These are phyloP conservation scores for Aspergillus pseudoglaucus DNA, from an alignment of 2,329 filamentous ascomycete genomes.

Conservation along the genomic window DNA sequence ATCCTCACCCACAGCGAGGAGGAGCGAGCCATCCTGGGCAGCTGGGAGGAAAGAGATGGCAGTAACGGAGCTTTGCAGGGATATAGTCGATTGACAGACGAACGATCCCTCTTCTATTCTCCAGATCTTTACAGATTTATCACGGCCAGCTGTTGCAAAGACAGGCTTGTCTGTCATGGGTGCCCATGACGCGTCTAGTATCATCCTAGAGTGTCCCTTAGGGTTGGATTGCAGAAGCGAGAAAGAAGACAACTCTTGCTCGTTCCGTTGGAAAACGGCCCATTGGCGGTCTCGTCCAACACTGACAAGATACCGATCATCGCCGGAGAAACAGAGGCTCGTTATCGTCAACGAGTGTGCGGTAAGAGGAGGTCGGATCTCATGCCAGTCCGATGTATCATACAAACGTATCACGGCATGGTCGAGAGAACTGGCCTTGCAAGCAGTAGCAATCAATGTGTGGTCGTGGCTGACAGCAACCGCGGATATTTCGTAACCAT, in stretches of 20 bases:
- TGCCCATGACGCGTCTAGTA: conserved; percentile 81
- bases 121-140: conserved; percentile 79
- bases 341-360: conserved; percentile 84
- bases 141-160: conserved; percentile 85
- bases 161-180: conserved; percentile 41
- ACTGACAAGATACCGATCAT: conserved; percentile 71
- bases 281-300: conserved; percentile 90
- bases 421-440: conserved; percentile 84
- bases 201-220: conserved; percentile 89
- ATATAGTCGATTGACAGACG: conserved; percentile 48
- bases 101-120: conserved; percentile 39
- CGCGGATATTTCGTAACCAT: conserved; percentile 93
- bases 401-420: conserved; percentile 92
- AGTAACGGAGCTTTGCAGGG: conserved; percentile 58
- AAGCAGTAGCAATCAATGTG: conserved; percentile 76
- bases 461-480: conserved; percentile 72
- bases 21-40: conserved; percentile 21
- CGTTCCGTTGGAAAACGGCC: conserved; percentile 64
- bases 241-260: conserved; percentile 43
- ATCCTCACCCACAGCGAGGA: conserved; percentile 44
- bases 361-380: conserved; percentile 74
- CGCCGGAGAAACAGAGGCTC: conserved; percentile 68
- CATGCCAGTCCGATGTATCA: conserved; percentile 79
- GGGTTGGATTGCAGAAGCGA: conserved; percentile 58
- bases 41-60: conserved; percentile 59